phyloP scores from a whole-genome alignment of 768 basidiomycete genomes.

The Amanita molliuscula region DNA sequence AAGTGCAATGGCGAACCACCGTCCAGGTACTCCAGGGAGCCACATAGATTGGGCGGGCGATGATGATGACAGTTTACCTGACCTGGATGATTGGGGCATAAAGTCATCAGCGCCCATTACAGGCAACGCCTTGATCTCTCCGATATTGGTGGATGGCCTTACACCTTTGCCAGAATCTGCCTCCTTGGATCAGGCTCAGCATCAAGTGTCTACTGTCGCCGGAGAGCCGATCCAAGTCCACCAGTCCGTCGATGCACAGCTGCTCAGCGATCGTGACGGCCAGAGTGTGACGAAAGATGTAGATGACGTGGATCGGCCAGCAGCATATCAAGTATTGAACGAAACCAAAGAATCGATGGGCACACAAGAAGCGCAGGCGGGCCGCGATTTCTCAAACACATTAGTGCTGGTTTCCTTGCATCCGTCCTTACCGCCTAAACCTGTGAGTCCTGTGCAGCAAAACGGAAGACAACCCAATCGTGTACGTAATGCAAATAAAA shows the following conservation, averaged over 20 bases:
- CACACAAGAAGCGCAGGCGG: neutral
- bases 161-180: constrained; percentile 38
- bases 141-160: constrained; percentile 55
- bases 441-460: neutral
- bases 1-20: constrained; percentile 57
- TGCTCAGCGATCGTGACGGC: too few relatives aligned
- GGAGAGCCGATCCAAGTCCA: neutral
- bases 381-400: neutral
- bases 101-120: constrained; percentile 26
- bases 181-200: neutral
- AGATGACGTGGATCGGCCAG: too few relatives aligned
- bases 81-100: constrained; percentile 81
- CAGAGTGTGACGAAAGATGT: neutral
- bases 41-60: constrained; percentile 89
- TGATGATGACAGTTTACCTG: constrained; percentile 74
- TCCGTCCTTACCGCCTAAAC: constrained; percentile 12
- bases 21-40: constrained; percentile 62
- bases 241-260: neutral
- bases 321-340: neutral
- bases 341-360: neutral
- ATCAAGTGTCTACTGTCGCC: neutral
- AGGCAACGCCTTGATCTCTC: constrained; percentile 44
- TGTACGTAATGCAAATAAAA: constrained; percentile 13
- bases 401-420: constrained; percentile 10
- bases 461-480: constrained; percentile 7